Conservation (phyloP, 345 rosid species). For the Trapa bicornis region DNA sequence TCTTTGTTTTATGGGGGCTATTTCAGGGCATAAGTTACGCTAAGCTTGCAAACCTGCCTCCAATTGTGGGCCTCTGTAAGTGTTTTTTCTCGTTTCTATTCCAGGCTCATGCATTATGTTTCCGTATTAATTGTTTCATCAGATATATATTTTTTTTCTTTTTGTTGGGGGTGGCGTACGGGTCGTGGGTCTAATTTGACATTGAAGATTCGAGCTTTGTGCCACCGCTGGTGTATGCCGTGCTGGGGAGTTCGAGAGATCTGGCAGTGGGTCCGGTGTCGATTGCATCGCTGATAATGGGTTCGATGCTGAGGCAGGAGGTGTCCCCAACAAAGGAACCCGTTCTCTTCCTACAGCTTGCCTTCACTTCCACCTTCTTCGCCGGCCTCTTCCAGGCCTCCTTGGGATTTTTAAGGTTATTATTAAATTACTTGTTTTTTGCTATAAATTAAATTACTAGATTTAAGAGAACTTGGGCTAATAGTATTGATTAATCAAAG, state of each 20-base stretch:
- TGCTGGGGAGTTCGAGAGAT: conserved; percentile 92
- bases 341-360: conserved; percentile 67
- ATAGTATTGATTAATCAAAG: not conserved
- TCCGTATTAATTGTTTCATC: too few species aligned
- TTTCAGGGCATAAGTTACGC: conserved; percentile 92
- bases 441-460: not conserved
- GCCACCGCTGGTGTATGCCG: conserved; percentile 86
- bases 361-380: conserved; percentile 80
- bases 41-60: conserved; percentile 80
- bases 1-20: too few species aligned
- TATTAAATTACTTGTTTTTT: too few species aligned
- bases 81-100: conserved; percentile 1
- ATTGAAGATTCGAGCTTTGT: conserved; percentile 83
- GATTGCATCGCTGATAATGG: conserved; percentile 81
- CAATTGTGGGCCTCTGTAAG: conserved; percentile 91
- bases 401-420: conserved; percentile 65
- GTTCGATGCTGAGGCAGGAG: conserved; percentile 83
- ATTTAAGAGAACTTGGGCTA: not conserved
- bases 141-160: too few species aligned
- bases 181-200: too few species aligned
- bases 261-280: conserved; percentile 95
- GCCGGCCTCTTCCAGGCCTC: conserved; percentile 95
- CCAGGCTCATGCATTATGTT: not conserved
- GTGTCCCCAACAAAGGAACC: conserved; percentile 61
- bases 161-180: too few species aligned